Evolutionary conservation across 192 early-diverging fungal species (phyloP), one percentile per base, ranked within the genome.

Genomic region (Entomortierella parvispora): DNA sequence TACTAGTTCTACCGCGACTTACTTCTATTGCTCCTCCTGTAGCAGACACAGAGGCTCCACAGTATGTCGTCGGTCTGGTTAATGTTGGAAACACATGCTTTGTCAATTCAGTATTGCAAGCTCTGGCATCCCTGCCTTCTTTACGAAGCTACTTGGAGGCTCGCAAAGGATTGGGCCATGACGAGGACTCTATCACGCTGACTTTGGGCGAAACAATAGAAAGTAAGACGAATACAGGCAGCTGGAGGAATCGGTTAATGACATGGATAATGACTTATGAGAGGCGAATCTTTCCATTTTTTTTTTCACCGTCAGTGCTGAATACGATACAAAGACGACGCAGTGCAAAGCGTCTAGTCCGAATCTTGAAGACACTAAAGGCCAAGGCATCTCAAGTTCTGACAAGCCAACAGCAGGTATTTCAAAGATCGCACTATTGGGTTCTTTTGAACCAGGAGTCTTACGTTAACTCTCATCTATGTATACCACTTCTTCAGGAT

Each of bases 41-140:
- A 55, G 5, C 11, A 58, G 49, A 46, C 31, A 10, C 11, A 22
- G 42, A 59, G 3, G 25, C 44, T 18, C 72, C 64, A 11, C 51
- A 58, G 22, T 76, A 68, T 63, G 65, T 76, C 47, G 67, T 58
- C 17, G 94, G 94, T 14, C 83, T 96, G 11, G 82, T 90, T 66
- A 96, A 96, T 64, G 69, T 92, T 65, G 93, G 94, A 22, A 96
- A 96, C 71, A 93, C 93, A 8, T 96, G 94, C 80, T 96, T 94
- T 74, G 87, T 96, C 85, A 96, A 96, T 66, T 87, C 89, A 11
- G 91, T 92, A 2, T 62, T 96, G 25, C 94, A 93, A 64, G 76
- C 76, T 6, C 26, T 71, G 22, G 76, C 76, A 31, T 71, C 76
- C 0, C 17, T 71, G 1, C 68, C 76, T 25, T 71, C 76, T 4